Base-by-base conservation (phyloP, 768 basidiomycete species). In the Boletus subcaerulescens region DNA sequence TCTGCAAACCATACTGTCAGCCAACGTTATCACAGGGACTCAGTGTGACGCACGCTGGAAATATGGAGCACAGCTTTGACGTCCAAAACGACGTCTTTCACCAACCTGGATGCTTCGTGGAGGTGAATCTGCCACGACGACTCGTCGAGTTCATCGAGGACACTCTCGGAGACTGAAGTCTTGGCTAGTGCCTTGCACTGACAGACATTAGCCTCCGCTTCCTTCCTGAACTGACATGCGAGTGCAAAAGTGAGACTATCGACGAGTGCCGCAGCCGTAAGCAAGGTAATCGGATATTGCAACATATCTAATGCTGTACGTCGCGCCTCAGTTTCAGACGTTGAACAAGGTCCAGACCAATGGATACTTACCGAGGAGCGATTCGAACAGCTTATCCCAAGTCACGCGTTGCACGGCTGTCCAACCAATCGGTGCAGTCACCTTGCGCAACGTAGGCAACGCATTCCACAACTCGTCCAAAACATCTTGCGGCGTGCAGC, bases 381-480 rank as follows among this genome's bases (percentile, higher is more conserved):
- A 73, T 13, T 71, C 67, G 47, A 76, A 79, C n/a, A 88, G 65
- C 42, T 65, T 65, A 7, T 70, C 63, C 86, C 86, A 87, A 1
- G 77, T 73, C 52, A 77, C 72, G 31, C 71, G 59, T 61, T 77
- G 74, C 8, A 77, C 75, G 13, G 64, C 60, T 35, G 72, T 65
- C 84, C 85, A 85, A 5, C 80, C 77, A 8, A 65, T 51, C 17
- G 52, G 48, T 8, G 43, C 61, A 18, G 80, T 63, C 9, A 80
- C 70, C 22, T 66, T 59, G 3, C 77, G 79, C 15, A 87, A 70
- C 0, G 78, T 76, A 0, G 85, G 80, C 7, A 83, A 70, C 8
- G 81, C 80, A 29, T 64, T 53, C 82, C 82, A 85, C 1, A 87
- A 60, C 55, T 87, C 84, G 50, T 82, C 79, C 55, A 87, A 58